Evolutionary conservation across 305 asterid genomes (phyloP).

Genomic region (Coffea humblotiana): DNA sequence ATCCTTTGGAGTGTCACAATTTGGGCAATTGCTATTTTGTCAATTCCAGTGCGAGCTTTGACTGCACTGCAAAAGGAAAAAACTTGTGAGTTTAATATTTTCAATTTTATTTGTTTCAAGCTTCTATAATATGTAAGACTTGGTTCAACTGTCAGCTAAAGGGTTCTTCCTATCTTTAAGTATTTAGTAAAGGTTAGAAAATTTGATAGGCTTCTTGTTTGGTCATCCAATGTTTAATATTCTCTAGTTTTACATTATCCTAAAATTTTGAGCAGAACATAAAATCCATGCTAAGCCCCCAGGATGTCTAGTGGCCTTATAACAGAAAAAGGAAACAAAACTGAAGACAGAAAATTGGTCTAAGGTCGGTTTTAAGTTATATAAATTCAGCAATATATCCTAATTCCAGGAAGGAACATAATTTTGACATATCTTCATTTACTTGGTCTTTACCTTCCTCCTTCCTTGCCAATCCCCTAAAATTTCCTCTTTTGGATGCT

Average conservation of each 20-base stretch:
- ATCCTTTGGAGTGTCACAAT: constrained; percentile 39
- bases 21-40: constrained; percentile 36
- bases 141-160: background rate
- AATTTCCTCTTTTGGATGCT: background rate
- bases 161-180: background rate
- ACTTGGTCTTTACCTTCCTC: background rate
- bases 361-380: background rate
- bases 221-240: background rate
- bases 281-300: background rate
- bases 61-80: constrained; percentile 52
- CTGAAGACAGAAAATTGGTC: background rate
- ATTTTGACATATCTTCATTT: background rate
- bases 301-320: background rate
- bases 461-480: background rate
- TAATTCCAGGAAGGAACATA: background rate
- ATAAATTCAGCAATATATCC: too few species aligned
- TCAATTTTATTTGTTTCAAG: background rate
- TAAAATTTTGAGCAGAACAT: too few species aligned
- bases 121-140: background rate
- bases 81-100: constrained; percentile 40
- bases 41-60: constrained; percentile 52
- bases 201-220: too few species aligned
- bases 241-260: background rate
- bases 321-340: background rate
- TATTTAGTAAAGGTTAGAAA: too few species aligned